Percentiles rank a stretch among this genome's conserved stretches.
These are phyloP conservation scores for Posidonia australis DNA, from an alignment of 106 monocot species.

Conservation along the genomic window DNA sequence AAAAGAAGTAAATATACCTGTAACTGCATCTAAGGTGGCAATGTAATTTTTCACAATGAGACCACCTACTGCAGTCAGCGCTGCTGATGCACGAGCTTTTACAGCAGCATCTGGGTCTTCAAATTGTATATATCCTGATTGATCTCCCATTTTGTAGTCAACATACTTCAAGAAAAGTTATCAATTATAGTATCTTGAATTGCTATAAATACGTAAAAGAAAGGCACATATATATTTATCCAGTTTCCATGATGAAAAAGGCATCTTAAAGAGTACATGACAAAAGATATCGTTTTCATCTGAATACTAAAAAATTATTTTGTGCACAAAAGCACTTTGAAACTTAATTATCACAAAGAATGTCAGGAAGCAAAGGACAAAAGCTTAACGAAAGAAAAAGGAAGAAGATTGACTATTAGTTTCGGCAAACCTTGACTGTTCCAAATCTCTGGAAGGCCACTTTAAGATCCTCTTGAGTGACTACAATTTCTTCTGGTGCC, in stretches of 20 bases:
- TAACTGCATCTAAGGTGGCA: slow-evolving; percentile 59
- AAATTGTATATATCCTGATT: slow-evolving; percentile 72
- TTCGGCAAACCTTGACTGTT: slow-evolving; percentile 54
- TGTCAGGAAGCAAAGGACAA: too few species aligned
- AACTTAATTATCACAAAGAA: too few species aligned
- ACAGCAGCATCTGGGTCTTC: slow-evolving; percentile 66
- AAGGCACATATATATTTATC: too few species aligned
- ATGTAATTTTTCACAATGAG: slow-evolving; percentile 48
- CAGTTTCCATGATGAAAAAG: too few species aligned
- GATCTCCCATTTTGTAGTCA: slow-evolving; percentile 66
- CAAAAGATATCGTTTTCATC: background rate
- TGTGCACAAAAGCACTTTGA: too few species aligned
- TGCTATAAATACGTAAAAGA: background rate
- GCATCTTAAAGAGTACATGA: background rate
- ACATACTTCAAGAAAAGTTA: slow-evolving; percentile 32
- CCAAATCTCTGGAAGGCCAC: slow-evolving; percentile 56
- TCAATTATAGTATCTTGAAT: too few species aligned
- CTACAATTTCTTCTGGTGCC: slow-evolving; percentile 12
- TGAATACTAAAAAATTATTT: background rate
- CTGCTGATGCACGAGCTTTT: slow-evolving; percentile 70
- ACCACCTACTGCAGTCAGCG: slow-evolving; percentile 52
- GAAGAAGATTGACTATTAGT: too few species aligned
- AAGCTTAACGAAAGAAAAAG: background rate
- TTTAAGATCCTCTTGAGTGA: slow-evolving; percentile 66
- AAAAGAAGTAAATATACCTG: slow-evolving; percentile 33